These are phyloP conservation scores for Eucalyptus regnans DNA, from an alignment of 345 rosid genomes.

Conservation along the genomic window DNA sequence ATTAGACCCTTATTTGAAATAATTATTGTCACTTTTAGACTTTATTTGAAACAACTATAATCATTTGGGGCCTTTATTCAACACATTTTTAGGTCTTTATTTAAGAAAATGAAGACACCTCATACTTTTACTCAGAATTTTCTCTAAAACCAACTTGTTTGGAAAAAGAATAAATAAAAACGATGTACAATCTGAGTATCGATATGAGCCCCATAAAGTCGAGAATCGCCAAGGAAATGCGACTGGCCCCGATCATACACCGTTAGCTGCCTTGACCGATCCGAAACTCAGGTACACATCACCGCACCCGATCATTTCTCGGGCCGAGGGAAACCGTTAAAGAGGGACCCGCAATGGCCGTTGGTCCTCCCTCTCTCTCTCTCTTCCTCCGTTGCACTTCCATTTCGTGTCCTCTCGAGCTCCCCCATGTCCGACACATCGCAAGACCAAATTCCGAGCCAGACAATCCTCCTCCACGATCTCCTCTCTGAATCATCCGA, in stretches of 20 bases:
- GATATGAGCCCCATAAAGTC: neutral
- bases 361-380: conserved; percentile 14
- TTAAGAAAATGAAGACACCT: fast-evolving
- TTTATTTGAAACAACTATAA: fast-evolving
- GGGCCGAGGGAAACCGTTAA: conserved; percentile 9
- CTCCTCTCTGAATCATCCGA: neutral
- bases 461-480: neutral
- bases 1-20: fast-evolving
- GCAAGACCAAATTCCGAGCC: neutral
- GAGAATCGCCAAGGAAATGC: neutral
- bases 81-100: too few species aligned
- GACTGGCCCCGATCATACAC: neutral
- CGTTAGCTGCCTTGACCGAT: neutral
- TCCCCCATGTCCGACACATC: neutral
- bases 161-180: neutral
- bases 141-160: neutral
- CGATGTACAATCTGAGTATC: neutral
- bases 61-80: fast-evolving
- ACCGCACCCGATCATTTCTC: neutral
- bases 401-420: neutral
- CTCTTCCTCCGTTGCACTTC: neutral
- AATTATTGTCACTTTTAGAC: fast-evolving
- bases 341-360: conserved; percentile 46
- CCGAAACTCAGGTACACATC: neutral
- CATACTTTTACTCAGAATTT: fast-evolving